phyloP scores from a whole-genome alignment of 371 early-diverging fungal genomes.

The Mortierella sp. region DNA sequence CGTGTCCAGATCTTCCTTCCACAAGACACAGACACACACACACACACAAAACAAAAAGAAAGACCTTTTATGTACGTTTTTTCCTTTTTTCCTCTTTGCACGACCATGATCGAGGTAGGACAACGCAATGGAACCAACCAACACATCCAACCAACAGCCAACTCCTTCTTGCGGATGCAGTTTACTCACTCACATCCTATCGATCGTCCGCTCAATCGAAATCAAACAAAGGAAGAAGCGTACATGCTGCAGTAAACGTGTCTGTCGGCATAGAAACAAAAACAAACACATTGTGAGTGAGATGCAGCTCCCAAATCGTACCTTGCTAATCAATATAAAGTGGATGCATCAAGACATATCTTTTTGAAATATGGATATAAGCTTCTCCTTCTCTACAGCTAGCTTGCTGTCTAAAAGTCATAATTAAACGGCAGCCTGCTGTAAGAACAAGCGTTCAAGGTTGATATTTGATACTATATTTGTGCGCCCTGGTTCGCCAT shows the following conservation, averaged over 20 bases:
- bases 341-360: neutral
- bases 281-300: neutral
- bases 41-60: neutral
- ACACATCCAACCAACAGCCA: too few relatives aligned
- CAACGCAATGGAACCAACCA: neutral
- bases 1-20: neutral
- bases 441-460: too few relatives aligned
- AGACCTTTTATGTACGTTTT: neutral
- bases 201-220: neutral
- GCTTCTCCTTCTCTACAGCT: too few relatives aligned
- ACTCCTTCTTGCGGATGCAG: too few relatives aligned
- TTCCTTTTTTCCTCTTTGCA: neutral
- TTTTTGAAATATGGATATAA: neutral
- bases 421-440: too few relatives aligned
- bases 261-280: constrained; percentile 1
- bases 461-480: too few relatives aligned
- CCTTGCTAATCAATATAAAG: neutral
- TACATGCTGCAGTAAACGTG: neutral
- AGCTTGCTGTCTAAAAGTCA: too few relatives aligned
- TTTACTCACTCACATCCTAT: neutral
- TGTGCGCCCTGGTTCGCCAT: too few relatives aligned
- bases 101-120: neutral
- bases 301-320: neutral
- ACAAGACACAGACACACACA: neutral
- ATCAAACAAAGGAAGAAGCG: neutral